phyloP scores from a whole-genome alignment of 139 green algal species.

The Dunaliella primolecta region DNA sequence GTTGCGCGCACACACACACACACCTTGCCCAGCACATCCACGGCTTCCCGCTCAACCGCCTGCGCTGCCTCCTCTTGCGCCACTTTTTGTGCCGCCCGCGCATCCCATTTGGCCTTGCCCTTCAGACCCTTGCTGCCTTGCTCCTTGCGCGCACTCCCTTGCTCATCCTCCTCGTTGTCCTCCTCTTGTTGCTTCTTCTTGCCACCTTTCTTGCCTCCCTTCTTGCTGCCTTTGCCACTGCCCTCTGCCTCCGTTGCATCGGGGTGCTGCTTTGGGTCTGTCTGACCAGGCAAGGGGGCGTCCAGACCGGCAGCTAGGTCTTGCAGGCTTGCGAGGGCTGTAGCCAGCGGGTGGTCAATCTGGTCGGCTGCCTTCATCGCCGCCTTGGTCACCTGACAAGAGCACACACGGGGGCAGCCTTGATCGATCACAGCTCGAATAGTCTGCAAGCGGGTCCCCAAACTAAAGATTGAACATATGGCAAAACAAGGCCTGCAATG shows the following conservation, averaged over 20 bases:
- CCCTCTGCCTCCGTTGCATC: too few species aligned
- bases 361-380: constrained; percentile 26
- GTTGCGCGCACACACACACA: background rate
- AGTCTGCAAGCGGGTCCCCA: too few species aligned
- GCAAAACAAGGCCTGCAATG: too few species aligned
- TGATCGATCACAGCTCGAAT: too few species aligned
- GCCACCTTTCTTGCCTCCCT: constrained; percentile 1
- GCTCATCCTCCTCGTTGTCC: background rate
- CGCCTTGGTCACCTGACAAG: background rate
- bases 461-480: too few species aligned
- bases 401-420: too few species aligned
- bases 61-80: background rate
- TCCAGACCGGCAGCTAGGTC: background rate
- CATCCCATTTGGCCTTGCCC: background rate
- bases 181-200: background rate
- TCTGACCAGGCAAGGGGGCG: background rate
- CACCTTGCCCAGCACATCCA: constrained; percentile 5
- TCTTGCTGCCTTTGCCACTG: constrained; percentile 4
- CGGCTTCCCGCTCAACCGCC: background rate
- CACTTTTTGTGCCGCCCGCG: background rate
- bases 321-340: background rate
- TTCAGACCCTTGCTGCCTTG: background rate
- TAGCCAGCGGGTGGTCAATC: background rate
- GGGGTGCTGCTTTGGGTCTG: too few species aligned
- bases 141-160: background rate